Conservation (phyloP, 2,329 filamentous ascomycete genomes). For the Talaromyces sp. region DNA sequence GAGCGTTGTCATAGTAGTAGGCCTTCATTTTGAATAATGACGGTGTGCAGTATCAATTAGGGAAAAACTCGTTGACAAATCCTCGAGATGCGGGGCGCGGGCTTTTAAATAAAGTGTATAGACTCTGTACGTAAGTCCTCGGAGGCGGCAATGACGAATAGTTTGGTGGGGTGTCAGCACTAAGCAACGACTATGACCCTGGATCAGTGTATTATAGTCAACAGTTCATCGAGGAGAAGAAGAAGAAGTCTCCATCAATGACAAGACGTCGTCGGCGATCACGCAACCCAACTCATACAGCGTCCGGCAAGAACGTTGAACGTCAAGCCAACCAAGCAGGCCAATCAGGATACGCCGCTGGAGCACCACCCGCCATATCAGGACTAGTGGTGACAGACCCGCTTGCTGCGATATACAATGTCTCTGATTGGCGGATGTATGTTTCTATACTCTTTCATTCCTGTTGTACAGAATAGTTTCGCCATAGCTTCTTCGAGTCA, state of each 20-base stretch:
- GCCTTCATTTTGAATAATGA: conserved; percentile 52
- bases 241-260: not conserved
- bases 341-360: not conserved
- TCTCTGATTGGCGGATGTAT: not conserved
- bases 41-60: not conserved
- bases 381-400: not conserved
- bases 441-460: not conserved
- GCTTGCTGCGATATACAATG: not conserved
- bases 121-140: not conserved
- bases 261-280: not conserved
- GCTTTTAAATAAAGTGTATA: not conserved
- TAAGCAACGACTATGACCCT: not conserved
- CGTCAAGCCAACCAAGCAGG: no score
- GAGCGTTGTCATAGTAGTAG: conserved; percentile 64
- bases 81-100: not conserved
- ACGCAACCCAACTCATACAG: not conserved
- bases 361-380: not conserved
- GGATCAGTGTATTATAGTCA: not conserved
- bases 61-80: not conserved
- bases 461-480: not conserved
- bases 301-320: not conserved
- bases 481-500: not conserved
- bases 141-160: not conserved
- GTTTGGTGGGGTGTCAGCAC: not conserved
- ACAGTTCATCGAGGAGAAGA: not conserved